Evolutionary conservation across 345 rosid genomes (phyloP).

Genomic region (Dipteronia sinensis): DNA sequence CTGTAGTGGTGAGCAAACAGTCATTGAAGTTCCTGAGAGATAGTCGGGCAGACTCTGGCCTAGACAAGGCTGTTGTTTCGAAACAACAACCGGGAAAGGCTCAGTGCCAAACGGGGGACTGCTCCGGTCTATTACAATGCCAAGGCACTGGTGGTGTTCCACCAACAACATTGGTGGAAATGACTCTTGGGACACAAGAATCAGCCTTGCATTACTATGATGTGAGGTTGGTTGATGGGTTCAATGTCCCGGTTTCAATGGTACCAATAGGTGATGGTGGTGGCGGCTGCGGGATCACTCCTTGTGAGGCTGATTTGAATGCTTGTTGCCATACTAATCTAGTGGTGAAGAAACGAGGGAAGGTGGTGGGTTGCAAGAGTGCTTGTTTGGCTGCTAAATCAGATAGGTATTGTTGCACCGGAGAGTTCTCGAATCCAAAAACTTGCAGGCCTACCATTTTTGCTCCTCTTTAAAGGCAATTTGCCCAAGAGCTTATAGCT

Average conservation of each 20-base stretch:
- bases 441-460: slow-evolving; percentile 44
- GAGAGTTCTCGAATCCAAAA: slow-evolving; percentile 39
- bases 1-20: slow-evolving; percentile 33
- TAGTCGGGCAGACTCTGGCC: slow-evolving; percentile 66
- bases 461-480: slow-evolving; percentile 50
- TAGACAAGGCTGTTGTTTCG: slow-evolving; percentile 51
- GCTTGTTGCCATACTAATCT: slow-evolving; percentile 41
- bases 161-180: slow-evolving; percentile 47
- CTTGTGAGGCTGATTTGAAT: slow-evolving; percentile 53
- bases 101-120: slow-evolving; percentile 54
- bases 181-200: slow-evolving; percentile 49
- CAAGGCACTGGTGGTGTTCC: slow-evolving; percentile 49
- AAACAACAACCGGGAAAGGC: slow-evolving; percentile 34
- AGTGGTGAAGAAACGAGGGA: slow-evolving; percentile 38
- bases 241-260: slow-evolving; percentile 51
- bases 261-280: slow-evolving; percentile 41
- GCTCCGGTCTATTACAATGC: slow-evolving; percentile 41
- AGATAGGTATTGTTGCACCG: slow-evolving; percentile 52
- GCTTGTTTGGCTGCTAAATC: slow-evolving; percentile 51
- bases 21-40: slow-evolving; percentile 33
- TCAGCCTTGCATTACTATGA: slow-evolving; percentile 54
- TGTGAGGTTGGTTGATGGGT: slow-evolving; percentile 58
- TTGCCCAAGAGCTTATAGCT: slow-evolving; percentile 52
- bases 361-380: slow-evolving; percentile 54
- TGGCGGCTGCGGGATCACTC: slow-evolving; percentile 44